Base-by-base conservation (phyloP, 371 early-diverging fungal species). In the Blastocladiella emersonii region DNA sequence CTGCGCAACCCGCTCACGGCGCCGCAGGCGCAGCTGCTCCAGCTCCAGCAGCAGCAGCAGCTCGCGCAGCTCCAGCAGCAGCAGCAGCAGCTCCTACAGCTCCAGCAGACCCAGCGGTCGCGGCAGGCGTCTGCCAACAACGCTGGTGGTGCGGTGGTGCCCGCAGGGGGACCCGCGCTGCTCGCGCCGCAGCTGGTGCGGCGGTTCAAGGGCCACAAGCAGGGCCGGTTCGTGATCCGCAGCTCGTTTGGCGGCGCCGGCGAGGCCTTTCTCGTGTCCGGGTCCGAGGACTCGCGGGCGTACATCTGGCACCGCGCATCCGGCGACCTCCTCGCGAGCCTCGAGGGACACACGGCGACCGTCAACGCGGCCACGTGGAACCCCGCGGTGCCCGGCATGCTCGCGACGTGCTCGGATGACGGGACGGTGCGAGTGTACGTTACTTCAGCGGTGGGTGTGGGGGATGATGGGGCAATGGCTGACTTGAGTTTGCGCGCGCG, bases 361-460 rank as follows among this genome's bases (percentile, higher is more conserved):
- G 93, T 96, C 35, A 95, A 92, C 62, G 81, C 85, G 60, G 87
- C 93, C 4, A 73, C 84, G 34, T 94, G 95, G 94, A 89, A 83
- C 71, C 81, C 86, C 8, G 62, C 64, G 25, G 71, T 77, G 45
- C 78, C 78, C 6, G 74, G 75, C 61, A 83, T 85, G 76, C 84
- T 95, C 76, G 97, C 91, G 2, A 88, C 94, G 34, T 93, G 92
- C 6, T 88, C 91, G 45, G 98, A 97, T 67, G 98, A 97, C 70
- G 76, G 81, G 59, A 92, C 95, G 1, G 87, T 97, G 43, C 83
- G 93, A 68, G 84, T 97, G 77, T 91, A 87, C 85, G 86, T 67
- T 68, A 8, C 3, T 25, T 48, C 2, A 1, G n/a, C n/a, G n/a
- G n/a, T n/a, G n/a, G n/a, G n/a, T n/a, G n/a, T n/a, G n/a, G n/a